Evolutionary conservation across 225 moss, liverwort and hornwort genomes (phyloP), one percentile per base, ranked within the genome.

Genomic region (Sphagnum contortum): DNA sequence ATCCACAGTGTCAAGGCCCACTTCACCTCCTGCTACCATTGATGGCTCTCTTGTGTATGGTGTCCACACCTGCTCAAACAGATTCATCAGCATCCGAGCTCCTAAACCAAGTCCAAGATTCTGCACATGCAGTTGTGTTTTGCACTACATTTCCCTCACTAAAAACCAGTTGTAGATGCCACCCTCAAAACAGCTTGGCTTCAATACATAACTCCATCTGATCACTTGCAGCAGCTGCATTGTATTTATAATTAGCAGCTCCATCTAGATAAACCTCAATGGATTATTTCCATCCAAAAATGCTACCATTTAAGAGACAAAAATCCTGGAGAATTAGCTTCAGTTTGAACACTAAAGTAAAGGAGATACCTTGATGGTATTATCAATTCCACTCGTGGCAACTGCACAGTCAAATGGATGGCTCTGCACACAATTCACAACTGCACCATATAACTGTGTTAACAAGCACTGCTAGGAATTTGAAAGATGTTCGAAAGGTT

Each of bases 361-460:
- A 29, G 29, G 29, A 29, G 29, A 62, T 71, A 98, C 98, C 90
- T 98, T 98, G 48, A 98, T 82, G 47, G 93, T 93, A 74, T 84
- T 93, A 72, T 98, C 98, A 67, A 98, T 91, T 61, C 98, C 98
- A 63, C 98, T 98, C 68, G 98, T 93, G 64, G 91, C 98, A 63
- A 98, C 68, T 60, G 98, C 84, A 78, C 91, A 98, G 61, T 98
- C 98, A 59, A 98, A 93, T 55, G 98, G 98, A 83, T 98, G 98
- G 79, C 91, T 86, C 73, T 98, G 98, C 44, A 98, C 93, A 80
- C 98, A 98, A 72, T 98, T 98, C 52, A 98, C 98, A 76, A 98
- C 98, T 98, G 91, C 83, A 78, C 66, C 50, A 60, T 9, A 52
- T 2, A 29, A 29, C 29, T 29, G 29, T 66, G 13, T 69, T 46